Percentiles rank a stretch among this genome's conserved stretches.
Evolutionary conservation across 139 green algal species (phyloP).

Genomic region (Tetraselmis chui): DNA sequence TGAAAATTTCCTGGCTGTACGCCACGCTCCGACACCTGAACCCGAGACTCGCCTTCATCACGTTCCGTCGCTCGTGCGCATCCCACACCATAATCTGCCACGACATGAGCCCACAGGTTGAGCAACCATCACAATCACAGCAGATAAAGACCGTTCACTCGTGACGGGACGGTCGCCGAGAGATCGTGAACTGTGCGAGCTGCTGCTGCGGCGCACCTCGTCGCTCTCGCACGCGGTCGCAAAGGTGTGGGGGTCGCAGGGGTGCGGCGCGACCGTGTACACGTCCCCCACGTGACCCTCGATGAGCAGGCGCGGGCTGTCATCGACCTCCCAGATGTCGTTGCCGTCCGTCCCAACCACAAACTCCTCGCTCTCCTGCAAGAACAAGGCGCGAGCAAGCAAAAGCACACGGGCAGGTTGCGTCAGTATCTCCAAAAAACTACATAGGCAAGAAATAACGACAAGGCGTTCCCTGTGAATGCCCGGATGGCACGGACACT

Average conservation of each 20-base stretch:
- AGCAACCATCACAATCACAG: not conserved
- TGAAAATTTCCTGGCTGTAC: constrained; percentile 21
- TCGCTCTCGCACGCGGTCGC: constrained; percentile 26
- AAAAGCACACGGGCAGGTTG: too few species aligned
- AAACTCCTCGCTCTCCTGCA: constrained; percentile 25
- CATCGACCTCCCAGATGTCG: constrained; percentile 55
- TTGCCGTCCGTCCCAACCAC: constrained; percentile 37
- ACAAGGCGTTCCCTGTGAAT: too few species aligned
- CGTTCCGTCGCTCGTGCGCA: constrained; percentile 16
- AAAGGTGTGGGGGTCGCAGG: constrained; percentile 29
- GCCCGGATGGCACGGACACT: too few species aligned
- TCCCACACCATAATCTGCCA: constrained; percentile 37
- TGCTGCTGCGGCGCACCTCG: constrained; percentile 3
- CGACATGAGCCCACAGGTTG: not conserved
- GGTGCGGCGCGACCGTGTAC: constrained; percentile 27
- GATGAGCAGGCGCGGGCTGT: constrained; percentile 29
- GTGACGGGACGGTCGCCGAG: too few species aligned
- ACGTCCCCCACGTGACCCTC: constrained; percentile 35
- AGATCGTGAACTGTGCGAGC: too few species aligned
- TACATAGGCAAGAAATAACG: too few species aligned
- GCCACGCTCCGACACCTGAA: constrained; percentile 21
- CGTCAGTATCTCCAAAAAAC: too few species aligned
- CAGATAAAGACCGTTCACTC: too few species aligned
- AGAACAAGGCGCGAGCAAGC: too few species aligned
- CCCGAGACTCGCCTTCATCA: constrained; percentile 15